A percentile compares a stretch with the other conserved stretches of the same genome.
phyloP scores from a whole-genome alignment of 345 rosid genomes.

The Lepidium sativum region DNA sequence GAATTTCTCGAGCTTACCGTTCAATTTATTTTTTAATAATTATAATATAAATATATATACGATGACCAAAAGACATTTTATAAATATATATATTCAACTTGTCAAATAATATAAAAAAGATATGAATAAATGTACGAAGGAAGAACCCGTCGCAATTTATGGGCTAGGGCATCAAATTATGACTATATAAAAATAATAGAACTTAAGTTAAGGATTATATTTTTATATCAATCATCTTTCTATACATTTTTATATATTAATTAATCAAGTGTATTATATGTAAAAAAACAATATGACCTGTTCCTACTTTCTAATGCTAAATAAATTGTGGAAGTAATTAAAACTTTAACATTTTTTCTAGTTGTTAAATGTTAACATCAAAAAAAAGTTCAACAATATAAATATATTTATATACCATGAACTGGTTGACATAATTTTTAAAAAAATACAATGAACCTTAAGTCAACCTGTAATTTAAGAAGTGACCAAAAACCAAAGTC shows the following conservation, averaged over 20 bases:
- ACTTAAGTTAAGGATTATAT: not conserved
- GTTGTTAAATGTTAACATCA: not conserved
- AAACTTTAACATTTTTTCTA: not conserved
- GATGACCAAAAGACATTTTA: too few relatives aligned
- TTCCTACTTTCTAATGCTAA: constrained; percentile 4
- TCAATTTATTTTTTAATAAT: too few relatives aligned
- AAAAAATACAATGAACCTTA: not conserved
- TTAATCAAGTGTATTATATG: not conserved
- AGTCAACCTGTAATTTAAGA: constrained; percentile 10
- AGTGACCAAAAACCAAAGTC: constrained; percentile 21
- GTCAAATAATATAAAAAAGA: not conserved
- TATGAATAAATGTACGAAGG: not conserved
- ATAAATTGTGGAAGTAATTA: not conserved
- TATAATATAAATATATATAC: not conserved
- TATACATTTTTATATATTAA: not conserved
- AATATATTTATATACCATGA: constrained; percentile 1
- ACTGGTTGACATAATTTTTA: constrained; percentile 1
- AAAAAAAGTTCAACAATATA: not conserved
- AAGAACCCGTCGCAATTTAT: not conserved
- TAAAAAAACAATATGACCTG: not conserved
- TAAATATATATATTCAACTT: not conserved
- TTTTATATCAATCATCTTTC: not conserved
- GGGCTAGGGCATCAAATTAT: not conserved
- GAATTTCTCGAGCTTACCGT: too few relatives aligned
- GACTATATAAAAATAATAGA: not conserved